Percentiles rank a stretch among this genome's conserved stretches.
Evolutionary conservation across 768 basidiomycete genomes (phyloP).

Genomic region (Pisolithus marmoratus): DNA sequence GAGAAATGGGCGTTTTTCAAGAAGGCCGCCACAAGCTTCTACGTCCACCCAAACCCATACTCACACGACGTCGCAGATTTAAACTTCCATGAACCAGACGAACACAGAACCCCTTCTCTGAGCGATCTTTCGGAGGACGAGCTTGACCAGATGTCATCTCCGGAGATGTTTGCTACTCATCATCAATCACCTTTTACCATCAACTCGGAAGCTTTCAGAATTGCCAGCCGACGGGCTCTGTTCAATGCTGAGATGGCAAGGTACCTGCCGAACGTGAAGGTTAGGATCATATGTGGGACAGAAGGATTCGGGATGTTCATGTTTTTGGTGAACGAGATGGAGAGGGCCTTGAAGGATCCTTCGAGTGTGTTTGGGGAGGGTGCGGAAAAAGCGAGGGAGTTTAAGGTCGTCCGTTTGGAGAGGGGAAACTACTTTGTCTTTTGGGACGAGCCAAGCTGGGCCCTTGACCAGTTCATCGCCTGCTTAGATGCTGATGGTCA

Average conservation of each 20-base stretch:
- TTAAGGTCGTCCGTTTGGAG: not conserved
- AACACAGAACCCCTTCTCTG: not conserved
- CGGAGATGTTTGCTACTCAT: not conserved
- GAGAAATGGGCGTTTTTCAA: slow-evolving; percentile 1
- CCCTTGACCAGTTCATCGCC: not conserved
- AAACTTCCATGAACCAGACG: not conserved
- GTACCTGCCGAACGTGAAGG: slow-evolving; percentile 1
- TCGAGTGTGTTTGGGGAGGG: not conserved
- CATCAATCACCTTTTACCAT: not conserved
- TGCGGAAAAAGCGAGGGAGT: slow-evolving; percentile 2
- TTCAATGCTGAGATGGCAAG: slow-evolving; percentile 2
- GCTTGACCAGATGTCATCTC: not conserved
- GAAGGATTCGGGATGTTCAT: not conserved
- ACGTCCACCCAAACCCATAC: not conserved
- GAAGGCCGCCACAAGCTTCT: slow-evolving; percentile 1
- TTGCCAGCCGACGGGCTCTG: slow-evolving; percentile 1
- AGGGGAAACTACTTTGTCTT: slow-evolving; percentile 5
- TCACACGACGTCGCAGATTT: slow-evolving; percentile 1
- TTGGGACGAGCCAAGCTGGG: slow-evolving; percentile 4
- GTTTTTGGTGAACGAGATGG: not conserved
- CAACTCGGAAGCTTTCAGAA: not conserved
- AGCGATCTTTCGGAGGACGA: slow-evolving; percentile 1
- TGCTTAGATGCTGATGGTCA: not conserved
- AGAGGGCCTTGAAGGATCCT: not conserved
- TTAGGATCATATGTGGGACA: slow-evolving; percentile 2